phyloP scores from a whole-genome alignment of 1,139 yeast genomes.

The Suzukiozyma palmioleophila region DNA sequence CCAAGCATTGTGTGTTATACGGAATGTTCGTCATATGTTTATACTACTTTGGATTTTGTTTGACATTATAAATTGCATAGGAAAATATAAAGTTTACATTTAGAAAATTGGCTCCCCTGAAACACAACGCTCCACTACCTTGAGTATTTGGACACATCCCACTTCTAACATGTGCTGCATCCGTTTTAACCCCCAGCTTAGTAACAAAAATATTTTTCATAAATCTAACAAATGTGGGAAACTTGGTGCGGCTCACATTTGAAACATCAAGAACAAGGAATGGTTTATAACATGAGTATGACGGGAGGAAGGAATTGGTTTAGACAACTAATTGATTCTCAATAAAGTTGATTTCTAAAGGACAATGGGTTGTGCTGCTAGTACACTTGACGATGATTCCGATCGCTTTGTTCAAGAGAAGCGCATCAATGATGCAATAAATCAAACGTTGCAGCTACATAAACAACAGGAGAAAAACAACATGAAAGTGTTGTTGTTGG shows the following conservation, averaged over 20 bases:
- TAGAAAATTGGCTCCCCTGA: not conserved
- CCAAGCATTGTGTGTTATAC: slow-evolving; percentile 16
- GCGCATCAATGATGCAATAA: slow-evolving; percentile 61
- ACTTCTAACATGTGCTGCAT: too few relatives aligned
- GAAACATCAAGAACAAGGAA: not conserved
- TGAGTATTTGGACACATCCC: not conserved
- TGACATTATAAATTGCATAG: slow-evolving; percentile 7
- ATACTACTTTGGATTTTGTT: slow-evolving; percentile 18
- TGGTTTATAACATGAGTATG: not conserved
- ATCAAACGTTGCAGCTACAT: slow-evolving; percentile 54
- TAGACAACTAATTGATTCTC: too few relatives aligned
- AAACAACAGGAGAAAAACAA: slow-evolving; percentile 46
- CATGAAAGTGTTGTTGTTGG: slow-evolving; percentile 67
- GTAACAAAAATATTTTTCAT: too few relatives aligned
- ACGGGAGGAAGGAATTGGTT: too few relatives aligned
- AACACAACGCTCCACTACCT: not conserved
- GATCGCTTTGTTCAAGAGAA: slow-evolving; percentile 51
- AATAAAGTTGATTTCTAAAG: too few relatives aligned
- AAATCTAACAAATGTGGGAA: slow-evolving; percentile 6
- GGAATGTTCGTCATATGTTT: slow-evolving; percentile 14
- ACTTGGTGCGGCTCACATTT: slow-evolving; percentile 8
- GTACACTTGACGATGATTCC: slow-evolving; percentile 44
- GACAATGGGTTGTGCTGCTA: slow-evolving; percentile 64
- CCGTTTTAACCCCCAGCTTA: too few relatives aligned
- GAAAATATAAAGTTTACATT: not conserved